Evolutionary conservation across 345 rosid genomes (phyloP), one percentile per base, ranked within the genome.

Genomic region (Eucalyptus regnans): DNA sequence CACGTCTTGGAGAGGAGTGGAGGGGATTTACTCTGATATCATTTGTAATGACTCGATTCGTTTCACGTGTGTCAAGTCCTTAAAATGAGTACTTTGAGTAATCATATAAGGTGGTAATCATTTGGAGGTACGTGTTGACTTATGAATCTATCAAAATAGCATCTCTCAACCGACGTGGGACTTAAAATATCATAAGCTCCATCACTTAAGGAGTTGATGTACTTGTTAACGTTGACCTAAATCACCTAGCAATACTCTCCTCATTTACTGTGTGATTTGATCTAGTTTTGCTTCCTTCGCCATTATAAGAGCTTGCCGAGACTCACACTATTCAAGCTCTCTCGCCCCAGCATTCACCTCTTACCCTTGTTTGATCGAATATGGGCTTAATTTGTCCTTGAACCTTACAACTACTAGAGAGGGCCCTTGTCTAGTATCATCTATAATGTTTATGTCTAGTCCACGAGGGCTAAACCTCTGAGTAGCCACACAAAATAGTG

Each of bases 101-200:
- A 76, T 12, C 2, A 37, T 12, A 18, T 11, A 37, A 37, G 1
- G 7, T 76, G 1, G 18, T 37, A 37, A 76, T 20, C 48, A 76
- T 20, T 37, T 18, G 8, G 4, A 22, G 8, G 2, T 37, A 37
- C 10, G 7, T 20, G 27, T 18, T 18, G 14, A 37, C 15, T 37
- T 18, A 18, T 20, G 27, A 18, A 37, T 71, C 8, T 37, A 71
- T 37, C 44, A 9, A 18, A 33, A 37, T 33, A 18, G 14, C 4
- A 71, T 71, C 27, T 37, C 3, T 7, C 1, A 3, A 8, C 3
- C 0, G 0, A 15, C 2, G 2, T 31, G 81, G 11, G 4, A 71
- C 46, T 71, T 71, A 43, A 9, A 37, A 37, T 71, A 37, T 71
- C 46, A 3, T 8, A 71, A 18, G 12, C 25, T 37, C 44, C 83